These are phyloP conservation scores for Albugo candida DNA, from an alignment of 352 stramenopile genomes.

Conservation along the genomic window DNA sequence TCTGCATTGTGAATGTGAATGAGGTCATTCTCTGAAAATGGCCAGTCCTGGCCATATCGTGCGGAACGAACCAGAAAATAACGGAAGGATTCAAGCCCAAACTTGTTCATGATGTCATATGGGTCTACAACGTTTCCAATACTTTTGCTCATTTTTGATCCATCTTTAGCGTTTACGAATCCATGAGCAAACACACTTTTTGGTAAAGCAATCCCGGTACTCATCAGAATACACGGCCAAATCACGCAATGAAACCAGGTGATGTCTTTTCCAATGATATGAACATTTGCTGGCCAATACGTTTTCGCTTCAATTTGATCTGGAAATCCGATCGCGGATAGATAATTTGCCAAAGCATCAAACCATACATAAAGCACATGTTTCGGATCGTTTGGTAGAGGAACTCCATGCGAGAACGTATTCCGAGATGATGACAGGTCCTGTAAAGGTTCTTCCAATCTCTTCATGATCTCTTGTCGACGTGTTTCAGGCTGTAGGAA, in stretches of 20 bases:
- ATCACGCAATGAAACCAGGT: constrained; percentile 98
- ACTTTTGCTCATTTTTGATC: constrained; percentile 98
- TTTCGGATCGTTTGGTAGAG: constrained; percentile 84
- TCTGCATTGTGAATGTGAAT: constrained; percentile 97
- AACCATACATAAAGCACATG: constrained; percentile 99
- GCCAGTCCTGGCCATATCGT: constrained; percentile 92
- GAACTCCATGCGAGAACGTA: constrained; percentile 90
- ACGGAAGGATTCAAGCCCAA: constrained; percentile 89
- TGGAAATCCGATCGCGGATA: constrained; percentile 91
- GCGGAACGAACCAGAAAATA: constrained; percentile 84
- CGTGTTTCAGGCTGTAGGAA: constrained; percentile 94
- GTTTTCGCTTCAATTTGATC: constrained; percentile 38
- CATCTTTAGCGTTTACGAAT: constrained; percentile 96
- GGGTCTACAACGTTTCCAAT: constrained; percentile 97
- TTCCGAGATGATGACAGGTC: constrained; percentile 95
- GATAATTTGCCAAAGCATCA: constrained; percentile 97
- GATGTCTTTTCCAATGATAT: constrained; percentile 97
- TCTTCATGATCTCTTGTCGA: constrained; percentile 85
- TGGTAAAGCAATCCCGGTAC: constrained; percentile 83
- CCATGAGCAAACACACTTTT: constrained; percentile 93
- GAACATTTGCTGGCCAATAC: constrained; percentile 66
- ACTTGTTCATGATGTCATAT: constrained; percentile 87
- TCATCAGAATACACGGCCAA: constrained; percentile 99
- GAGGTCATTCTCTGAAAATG: constrained; percentile 83
- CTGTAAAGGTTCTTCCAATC: constrained; percentile 85